Evolutionary conservation across 2,329 filamentous ascomycete species (phyloP).

Genomic region (Aspergillus neotritici): DNA sequence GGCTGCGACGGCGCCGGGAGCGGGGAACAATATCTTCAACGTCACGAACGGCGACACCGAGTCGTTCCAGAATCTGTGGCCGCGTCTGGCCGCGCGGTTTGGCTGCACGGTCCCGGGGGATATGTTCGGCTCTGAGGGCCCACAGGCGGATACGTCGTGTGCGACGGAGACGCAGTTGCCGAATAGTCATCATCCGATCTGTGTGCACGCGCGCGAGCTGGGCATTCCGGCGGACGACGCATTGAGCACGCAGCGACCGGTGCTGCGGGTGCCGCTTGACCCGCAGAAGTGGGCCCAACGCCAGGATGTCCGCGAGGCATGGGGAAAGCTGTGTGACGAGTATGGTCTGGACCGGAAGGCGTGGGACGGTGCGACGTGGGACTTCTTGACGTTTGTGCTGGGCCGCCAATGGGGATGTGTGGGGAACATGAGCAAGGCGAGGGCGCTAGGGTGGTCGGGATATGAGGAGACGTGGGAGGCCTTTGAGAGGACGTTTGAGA

Average conservation of each 20-base stretch:
- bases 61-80: constrained; percentile 39
- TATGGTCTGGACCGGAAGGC: constrained; percentile 34
- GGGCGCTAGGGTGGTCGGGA: constrained; percentile 42
- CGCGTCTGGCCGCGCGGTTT: constrained; percentile 34
- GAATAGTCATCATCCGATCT: constrained; percentile 21
- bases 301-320: constrained; percentile 34
- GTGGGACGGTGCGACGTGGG: constrained; percentile 44
- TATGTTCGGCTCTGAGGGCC: constrained; percentile 21
- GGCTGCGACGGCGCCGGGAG: constrained; percentile 26
- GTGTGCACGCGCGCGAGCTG: constrained; percentile 14
- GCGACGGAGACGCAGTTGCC: constrained; percentile 12
- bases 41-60: constrained; percentile 37
- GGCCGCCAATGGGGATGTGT: constrained; percentile 30
- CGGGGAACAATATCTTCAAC: constrained; percentile 40
- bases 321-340: constrained; percentile 31
- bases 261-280: constrained; percentile 29
- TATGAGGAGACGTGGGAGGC: constrained; percentile 38
- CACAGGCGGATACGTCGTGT: constrained; percentile 1
- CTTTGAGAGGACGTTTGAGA: constrained; percentile 31
- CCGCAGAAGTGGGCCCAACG: constrained; percentile 39
- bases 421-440: constrained; percentile 42
- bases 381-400: constrained; percentile 40
- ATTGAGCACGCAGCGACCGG: background rate
- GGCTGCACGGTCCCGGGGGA: constrained; percentile 25
- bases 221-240: constrained; percentile 15